Percentiles rank a stretch among this genome's conserved stretches.
Evolutionary conservation across 768 basidiomycete species (phyloP).

Genomic region (Kwoniella shandongensis): DNA sequence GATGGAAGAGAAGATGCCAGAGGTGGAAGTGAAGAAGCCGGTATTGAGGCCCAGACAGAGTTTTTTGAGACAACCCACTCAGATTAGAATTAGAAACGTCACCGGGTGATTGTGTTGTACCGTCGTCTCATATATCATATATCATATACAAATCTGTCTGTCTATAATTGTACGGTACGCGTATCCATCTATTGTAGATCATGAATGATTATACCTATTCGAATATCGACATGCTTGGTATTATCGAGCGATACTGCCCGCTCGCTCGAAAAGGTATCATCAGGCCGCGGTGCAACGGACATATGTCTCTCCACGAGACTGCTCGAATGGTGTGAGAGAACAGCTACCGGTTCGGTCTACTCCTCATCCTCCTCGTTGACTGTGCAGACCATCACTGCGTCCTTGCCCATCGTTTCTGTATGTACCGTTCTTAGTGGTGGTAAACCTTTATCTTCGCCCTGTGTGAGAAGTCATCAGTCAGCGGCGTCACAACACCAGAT

Average conservation of each 20-base stretch:
- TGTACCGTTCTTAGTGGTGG: conserved; percentile 38
- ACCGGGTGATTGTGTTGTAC: not conserved
- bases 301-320: no score
- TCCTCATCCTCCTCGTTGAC: no score
- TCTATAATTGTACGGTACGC: not conserved
- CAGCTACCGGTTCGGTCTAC: no score
- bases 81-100: not conserved
- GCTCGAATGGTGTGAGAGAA: no score
- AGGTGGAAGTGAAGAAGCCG: not conserved
- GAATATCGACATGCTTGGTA: no score
- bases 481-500: not conserved
- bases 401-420: conserved; percentile 46
- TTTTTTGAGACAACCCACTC: not conserved
- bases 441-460: conserved; percentile 37
- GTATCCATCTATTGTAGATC: not conserved
- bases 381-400: conserved; percentile 45
- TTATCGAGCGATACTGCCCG: no score
- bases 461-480: no score
- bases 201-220: not conserved
- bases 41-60: not conserved
- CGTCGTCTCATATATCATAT: not conserved
- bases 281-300: no score
- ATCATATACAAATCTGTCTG: not conserved
- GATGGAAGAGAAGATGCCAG: conserved; percentile 17
- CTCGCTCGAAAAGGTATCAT: no score